Percentiles rank a stretch among this genome's conserved stretches.
These are phyloP conservation scores for Papilionanthe hybrid DNA, from an alignment of 116 monocot species.

Conservation along the genomic window DNA sequence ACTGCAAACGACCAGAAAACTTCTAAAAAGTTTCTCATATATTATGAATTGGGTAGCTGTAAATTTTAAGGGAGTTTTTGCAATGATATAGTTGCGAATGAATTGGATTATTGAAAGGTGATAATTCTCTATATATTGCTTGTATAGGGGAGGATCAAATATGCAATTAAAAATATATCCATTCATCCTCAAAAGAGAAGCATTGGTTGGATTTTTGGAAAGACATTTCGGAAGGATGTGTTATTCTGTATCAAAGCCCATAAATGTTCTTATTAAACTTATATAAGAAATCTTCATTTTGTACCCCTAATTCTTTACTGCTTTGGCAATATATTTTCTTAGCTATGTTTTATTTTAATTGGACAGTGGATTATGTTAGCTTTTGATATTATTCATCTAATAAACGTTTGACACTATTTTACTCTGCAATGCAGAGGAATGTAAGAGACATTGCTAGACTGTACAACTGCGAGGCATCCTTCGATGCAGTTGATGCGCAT, in stretches of 20 bases:
- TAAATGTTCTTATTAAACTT: not conserved
- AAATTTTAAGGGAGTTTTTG: no score
- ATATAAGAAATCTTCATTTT: not conserved
- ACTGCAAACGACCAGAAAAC: no score
- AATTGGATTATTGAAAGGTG: no score
- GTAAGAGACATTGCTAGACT: conserved; percentile 78
- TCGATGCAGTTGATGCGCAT: conserved; percentile 51
- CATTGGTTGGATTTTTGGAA: not conserved
- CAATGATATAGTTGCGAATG: no score
- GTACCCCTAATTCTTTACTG: not conserved
- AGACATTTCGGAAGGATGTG: not conserved
- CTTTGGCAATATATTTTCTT: not conserved
- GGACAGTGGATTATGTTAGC: not conserved
- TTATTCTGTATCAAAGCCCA: not conserved
- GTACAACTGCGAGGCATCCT: conserved; percentile 58
- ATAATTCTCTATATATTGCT: no score
- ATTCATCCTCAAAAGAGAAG: no score
- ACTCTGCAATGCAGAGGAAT: conserved; percentile 53
- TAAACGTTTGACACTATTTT: not conserved
- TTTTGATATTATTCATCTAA: not conserved
- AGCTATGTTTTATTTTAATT: not conserved
- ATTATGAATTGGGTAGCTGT: no score
- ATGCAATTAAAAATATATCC: no score
- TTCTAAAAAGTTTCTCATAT: no score
- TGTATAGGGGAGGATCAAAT: no score